Base-by-base conservation (phyloP, 805 yeast genomes). In the Clavispora vitiphila region DNA sequence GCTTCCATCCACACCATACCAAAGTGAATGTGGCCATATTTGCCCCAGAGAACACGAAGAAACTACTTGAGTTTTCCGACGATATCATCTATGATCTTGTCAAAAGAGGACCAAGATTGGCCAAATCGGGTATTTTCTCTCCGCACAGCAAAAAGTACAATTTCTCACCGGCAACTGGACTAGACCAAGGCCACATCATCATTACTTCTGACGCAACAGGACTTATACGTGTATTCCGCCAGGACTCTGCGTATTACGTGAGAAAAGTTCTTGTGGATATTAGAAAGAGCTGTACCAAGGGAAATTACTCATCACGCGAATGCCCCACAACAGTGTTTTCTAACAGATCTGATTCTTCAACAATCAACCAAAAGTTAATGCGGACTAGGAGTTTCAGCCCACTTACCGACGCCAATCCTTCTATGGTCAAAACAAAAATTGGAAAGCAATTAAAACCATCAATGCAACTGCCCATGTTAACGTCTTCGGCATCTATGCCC, bases 171-270 rank as follows among this genome's bases (percentile, higher is more conserved):
- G 41, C 43, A 3, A 48, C 41, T 10, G 38, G 36, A 15, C 10
- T 38, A n/a, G 46, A 55, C 27, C 49, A 54, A 9, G 71, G 72
- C 5, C 68, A 71, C 53, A 81, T 88, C 34, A 76, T 88, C 12
- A 81, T 89, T 2, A 81, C 93, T 1, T 79, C 91, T 0, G 97
- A 89, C 60, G 77, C 76, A 42, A 62, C 68, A 18, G 96, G 96
- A 0, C 50, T 72, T 2, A 84, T 89, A 23, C 63, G 93, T 35
- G 84, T 89, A 0, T 86, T 85, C 58, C 71, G 97, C 55, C 83
- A 86, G 43, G 97, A 89, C 58, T 71, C 83, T 40, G 83, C 93
- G 0, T 69, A 76, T 39, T 47, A 49, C 15, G 49, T 59, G 24
- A 46, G 75, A 15, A 66, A 64, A 41, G 36, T 41, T 22, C 38